Base-by-base conservation (phyloP, 2,329 filamentous ascomycete genomes). In the Monosporascus cannonballus region DNA sequence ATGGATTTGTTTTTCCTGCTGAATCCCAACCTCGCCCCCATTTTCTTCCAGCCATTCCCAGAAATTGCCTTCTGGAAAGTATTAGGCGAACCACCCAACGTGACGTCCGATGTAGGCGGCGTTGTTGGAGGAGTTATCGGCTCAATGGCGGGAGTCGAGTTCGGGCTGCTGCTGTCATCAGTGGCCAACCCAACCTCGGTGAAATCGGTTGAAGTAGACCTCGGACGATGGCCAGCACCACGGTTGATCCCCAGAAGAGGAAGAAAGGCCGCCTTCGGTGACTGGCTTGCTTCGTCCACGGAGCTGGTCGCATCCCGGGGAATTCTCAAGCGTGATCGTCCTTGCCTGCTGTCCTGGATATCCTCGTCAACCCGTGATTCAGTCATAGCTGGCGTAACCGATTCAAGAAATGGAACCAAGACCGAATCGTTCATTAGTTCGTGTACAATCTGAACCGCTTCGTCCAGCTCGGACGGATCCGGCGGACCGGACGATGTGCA, bases 371-470 rank as follows among this genome's bases (percentile, higher is more conserved):
- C 53, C 9, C 63, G 58, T 17, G 63, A 61, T 14, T 74, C 71
- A 1, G 69, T 55, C 1, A 62, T 50, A 68, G 70, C 49, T 61
- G 73, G 65, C 5, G 72, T 63, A n/a, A 80, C 71, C 0, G 79
- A 81, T 57, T 96, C 93, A 51, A 97, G 78, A 67, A 97, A 99
- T 0, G 93, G 92, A 1, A 96, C 85, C 49, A 97, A 77, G 0
- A 97, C 89, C 3, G 92, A 96, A 68, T 97, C 94, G 63, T 96
- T 95, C 92, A 99, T 97, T 52, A 99, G 76, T 61, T 97, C 94
- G 69, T 93, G 92, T 41, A 96, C 89, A 56, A 96, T 95, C 56
- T 82, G 81, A 24, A 96, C 88, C 20, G 94, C 91, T 49, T 89
- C 81, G 55, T 95, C 87, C 17, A 99, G 76, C 51, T 85, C 82